Evolutionary conservation across 1,284 basidiomycete genomes (phyloP).

Genomic region (Cryptococcus sp.): DNA sequence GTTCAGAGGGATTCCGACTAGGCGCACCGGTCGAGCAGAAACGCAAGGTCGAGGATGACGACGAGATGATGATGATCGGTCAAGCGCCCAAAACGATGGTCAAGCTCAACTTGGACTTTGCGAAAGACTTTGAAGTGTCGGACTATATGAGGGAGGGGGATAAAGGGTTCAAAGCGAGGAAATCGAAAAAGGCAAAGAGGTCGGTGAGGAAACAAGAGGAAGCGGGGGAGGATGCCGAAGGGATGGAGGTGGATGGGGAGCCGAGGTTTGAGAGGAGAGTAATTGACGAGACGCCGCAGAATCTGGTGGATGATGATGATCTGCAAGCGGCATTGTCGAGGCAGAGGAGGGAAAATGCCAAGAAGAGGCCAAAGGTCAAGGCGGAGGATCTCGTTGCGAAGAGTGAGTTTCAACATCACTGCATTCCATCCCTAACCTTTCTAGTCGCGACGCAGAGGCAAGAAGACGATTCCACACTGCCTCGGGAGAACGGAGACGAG

Average conservation of each 20-base stretch:
- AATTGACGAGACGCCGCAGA: constrained; percentile 63
- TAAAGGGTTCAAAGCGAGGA: constrained; percentile 10
- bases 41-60: constrained; percentile 52
- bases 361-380: constrained; percentile 68
- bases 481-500: constrained; percentile 58
- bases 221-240: constrained; percentile 51
- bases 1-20: constrained; percentile 66
- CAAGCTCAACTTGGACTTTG: constrained; percentile 78
- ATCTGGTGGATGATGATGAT: constrained; percentile 98
- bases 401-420: constrained; percentile 52
- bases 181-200: constrained; percentile 84
- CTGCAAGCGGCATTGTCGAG: constrained; percentile 87
- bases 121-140: constrained; percentile 58
- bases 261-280: constrained; percentile 42
- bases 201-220: constrained; percentile 63
- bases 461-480: constrained; percentile 48
- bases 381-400: constrained; percentile 79
- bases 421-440: not conserved
- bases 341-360: constrained; percentile 72
- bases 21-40: constrained; percentile 50
- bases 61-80: constrained; percentile 49
- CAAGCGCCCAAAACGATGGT: constrained; percentile 29
- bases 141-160: constrained; percentile 1
- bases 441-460: constrained; percentile 58
- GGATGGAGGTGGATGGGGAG: constrained; percentile 73